Evolutionary conservation across 2,329 filamentous ascomycete species (phyloP), one percentile per base, ranked within the genome.

Genomic region (Capronia coronata): DNA sequence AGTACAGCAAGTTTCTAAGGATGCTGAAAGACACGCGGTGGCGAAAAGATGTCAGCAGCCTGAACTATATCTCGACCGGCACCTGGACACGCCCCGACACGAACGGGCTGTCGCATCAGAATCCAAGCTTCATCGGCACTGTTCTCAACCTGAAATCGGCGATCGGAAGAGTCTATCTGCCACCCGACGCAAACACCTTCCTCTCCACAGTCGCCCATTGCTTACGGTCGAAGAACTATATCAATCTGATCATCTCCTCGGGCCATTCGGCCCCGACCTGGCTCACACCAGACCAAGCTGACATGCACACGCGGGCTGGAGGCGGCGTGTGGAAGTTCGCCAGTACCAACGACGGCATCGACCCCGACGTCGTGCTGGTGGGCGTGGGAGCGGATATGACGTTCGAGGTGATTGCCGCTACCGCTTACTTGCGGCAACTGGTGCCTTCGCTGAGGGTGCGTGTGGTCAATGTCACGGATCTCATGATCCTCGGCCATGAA

Each of bases 81-180:
- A 84, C 80, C 1, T 84, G 79, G 81, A 73, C 80, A 0, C 65
- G 80, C 2, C 81, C 85, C 64, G 82, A 85, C 58, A 80, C 84
- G 61, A 85, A 84, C 52, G 80, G 82, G 2, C 83, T 83, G 64
- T 82, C 78, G 1, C 80, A 84, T 59, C 80, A 84, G 62, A 83
- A 83, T 53, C 82, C 81, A 6, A 81, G 78, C 0, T 84, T 85
- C 61, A 84, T 84, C 52, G 79, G 79, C 1, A 75, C 79, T 0
- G 78, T 85, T 0, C 67, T 84, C 9, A 84, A 84, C 51, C 63
- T 83, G 34, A 84, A 84, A 62, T 72, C 80, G 1, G 68, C 69
- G 2, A 74, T 75, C 1, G 80, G 79, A 0, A 67, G 80, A 1
- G 77, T 85, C 1, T 85, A 84, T 58, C 68, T 85, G 1, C 82